These are phyloP conservation scores for Scytalidium lignicola DNA, from an alignment of 2,329 filamentous ascomycete species.

Conservation along the genomic window DNA sequence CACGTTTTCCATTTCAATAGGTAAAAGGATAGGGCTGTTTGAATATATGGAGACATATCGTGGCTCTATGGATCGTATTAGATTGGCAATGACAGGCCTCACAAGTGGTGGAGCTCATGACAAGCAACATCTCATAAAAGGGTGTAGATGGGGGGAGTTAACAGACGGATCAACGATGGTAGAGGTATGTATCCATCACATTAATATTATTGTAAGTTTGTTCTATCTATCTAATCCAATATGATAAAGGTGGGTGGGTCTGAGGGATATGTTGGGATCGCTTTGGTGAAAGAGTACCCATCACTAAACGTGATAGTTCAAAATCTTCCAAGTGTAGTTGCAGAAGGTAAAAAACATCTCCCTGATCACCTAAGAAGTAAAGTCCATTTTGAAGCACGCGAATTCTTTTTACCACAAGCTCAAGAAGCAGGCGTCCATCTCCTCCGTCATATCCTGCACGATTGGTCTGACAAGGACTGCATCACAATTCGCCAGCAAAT, in stretches of 20 bases:
- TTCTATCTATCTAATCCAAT: neutral
- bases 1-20: neutral
- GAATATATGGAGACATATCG: neutral
- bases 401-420: conserved; percentile 40
- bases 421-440: conserved; percentile 5
- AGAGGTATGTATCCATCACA: conserved; percentile 11
- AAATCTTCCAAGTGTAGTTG: conserved; percentile 31
- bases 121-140: neutral
- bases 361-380: conserved; percentile 10
- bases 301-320: conserved; percentile 22
- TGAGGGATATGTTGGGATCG: conserved; percentile 17
- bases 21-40: neutral
- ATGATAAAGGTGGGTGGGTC: conserved; percentile 20
- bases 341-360: conserved; percentile 18
- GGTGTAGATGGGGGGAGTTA: conserved; percentile 20
- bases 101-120: neutral
- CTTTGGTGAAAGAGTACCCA: conserved; percentile 16
- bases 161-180: conserved; percentile 18
- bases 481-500: conserved; percentile 26
- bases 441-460: conserved; percentile 4
- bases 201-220: neutral
- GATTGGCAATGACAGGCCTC: neutral
- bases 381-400: conserved; percentile 31
- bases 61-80: neutral
- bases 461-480: conserved; percentile 21